Evolutionary conservation across 805 yeast genomes (phyloP), one percentile per base, ranked within the genome.

Genomic region (Scheffersomyces stipitis): DNA sequence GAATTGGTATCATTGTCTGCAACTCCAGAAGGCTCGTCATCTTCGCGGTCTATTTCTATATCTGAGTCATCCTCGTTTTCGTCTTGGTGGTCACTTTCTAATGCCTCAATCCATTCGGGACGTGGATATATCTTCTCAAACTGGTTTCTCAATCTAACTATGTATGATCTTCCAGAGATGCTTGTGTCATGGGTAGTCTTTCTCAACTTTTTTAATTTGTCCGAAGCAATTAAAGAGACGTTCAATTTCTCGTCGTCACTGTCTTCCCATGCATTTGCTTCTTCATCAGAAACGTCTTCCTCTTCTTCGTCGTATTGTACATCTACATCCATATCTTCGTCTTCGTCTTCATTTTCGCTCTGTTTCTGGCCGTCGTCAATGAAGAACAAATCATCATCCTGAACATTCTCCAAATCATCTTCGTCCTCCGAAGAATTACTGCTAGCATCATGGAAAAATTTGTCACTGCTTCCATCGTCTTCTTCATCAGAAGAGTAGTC

Each of bases 211-310:
- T 76, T 80, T 22, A 83, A 60, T 47, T 76, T 78, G 45, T 83
- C 82, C 1, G 81, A 66, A 1, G 75, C 58, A 12, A 69, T 54
- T 20, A 93, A 61, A 1, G 93, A 77, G 5, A 91, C 71, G 15
- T 66, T 64, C 17, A 86, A 48, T 30, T 70, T 71, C 44, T 90
- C 98, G 58, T 93, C 99, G 52, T 90, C 98, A 40, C 95, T 83
- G 63, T 93, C 99, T 12, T 60, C 60, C 99, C 99, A 93, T 15
- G 72, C 76, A 23, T 45, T 52, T 23, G 48, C 64, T n/a, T 52
- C 64, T 3, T 60, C 63, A 2, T 48, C 56, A 8, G 52, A 56
- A 32, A 55, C 55, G 3, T 54, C 62, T 6, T 51, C 53, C n/a
- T 58, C 68, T 40, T 62, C 70, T 15, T 52, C 62, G 18, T 54